Evolutionary conservation across 768 basidiomycete genomes (phyloP).

Genomic region (Mycena alexandri): DNA sequence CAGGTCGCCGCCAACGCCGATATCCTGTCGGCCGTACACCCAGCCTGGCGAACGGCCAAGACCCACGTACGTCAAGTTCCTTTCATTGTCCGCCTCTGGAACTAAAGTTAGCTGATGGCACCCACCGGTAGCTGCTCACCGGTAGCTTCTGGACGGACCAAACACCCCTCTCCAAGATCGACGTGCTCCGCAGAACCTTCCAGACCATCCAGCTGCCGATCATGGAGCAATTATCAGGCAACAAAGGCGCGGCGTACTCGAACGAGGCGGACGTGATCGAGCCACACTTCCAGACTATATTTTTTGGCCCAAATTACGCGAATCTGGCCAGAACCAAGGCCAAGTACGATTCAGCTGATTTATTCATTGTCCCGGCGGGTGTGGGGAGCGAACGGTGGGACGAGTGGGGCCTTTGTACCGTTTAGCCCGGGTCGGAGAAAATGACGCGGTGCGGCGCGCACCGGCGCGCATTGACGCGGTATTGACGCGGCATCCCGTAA

Average conservation of each 20-base stretch:
- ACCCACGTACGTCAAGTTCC: slow-evolving; percentile 45
- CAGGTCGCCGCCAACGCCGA: slow-evolving; percentile 50
- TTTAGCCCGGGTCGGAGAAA: too few species aligned
- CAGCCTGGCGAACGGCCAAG: slow-evolving; percentile 52
- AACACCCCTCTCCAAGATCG: not conserved
- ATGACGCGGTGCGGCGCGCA: too few species aligned
- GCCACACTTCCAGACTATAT: slow-evolving; percentile 46
- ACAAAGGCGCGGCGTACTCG: too few species aligned
- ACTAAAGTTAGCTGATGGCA: slow-evolving; percentile 6
- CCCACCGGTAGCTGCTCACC: slow-evolving; percentile 17
- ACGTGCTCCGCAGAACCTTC: too few species aligned
- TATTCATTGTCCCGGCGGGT: slow-evolving; percentile 48
- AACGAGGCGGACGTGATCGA: too few species aligned
- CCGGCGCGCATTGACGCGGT: too few species aligned
- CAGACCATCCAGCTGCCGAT: too few species aligned
- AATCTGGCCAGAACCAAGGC: slow-evolving; percentile 45
- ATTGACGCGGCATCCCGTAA: too few species aligned
- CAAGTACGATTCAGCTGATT: slow-evolving; percentile 47
- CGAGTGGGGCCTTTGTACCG: slow-evolving; percentile 42
- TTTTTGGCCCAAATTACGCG: slow-evolving; percentile 49
- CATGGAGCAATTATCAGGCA: too few species aligned
- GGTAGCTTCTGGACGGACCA: slow-evolving; percentile 14
- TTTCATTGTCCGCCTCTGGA: slow-evolving; percentile 13
- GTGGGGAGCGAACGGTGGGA: slow-evolving; percentile 38
- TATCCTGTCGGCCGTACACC: slow-evolving; percentile 47